phyloP scores from a whole-genome alignment of 2,329 filamentous ascomycete genomes.

The Trichoderma citrinoviride region DNA sequence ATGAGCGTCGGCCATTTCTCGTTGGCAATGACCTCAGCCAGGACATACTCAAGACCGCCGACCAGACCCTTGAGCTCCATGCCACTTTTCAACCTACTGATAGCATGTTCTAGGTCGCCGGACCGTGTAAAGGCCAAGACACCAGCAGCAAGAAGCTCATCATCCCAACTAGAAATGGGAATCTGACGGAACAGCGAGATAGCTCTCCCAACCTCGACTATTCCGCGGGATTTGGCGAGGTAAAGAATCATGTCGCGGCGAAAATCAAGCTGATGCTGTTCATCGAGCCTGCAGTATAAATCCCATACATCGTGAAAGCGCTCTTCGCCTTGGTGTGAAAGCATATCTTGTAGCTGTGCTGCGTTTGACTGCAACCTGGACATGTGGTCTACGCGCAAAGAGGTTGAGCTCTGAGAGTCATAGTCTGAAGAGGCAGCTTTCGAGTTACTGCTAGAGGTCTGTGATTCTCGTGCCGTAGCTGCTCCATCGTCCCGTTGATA shows the following conservation, averaged over 20 bases:
- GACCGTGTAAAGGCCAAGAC: slow-evolving; percentile 44
- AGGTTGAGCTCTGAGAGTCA: background rate
- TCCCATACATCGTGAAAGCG: slow-evolving; percentile 45
- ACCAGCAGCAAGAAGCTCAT: slow-evolving; percentile 40
- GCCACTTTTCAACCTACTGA: slow-evolving; percentile 41
- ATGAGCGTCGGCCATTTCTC: slow-evolving; percentile 38
- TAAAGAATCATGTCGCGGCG: slow-evolving; percentile 40
- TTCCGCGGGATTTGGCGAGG: slow-evolving; percentile 43
- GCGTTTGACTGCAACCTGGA: slow-evolving; percentile 3
- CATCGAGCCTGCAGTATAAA: slow-evolving; percentile 40
- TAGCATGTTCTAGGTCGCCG: slow-evolving; percentile 39
- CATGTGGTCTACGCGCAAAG: background rate
- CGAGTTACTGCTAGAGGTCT: background rate
- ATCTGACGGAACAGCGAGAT: slow-evolving; percentile 44
- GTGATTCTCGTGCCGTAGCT: background rate
- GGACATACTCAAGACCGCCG: slow-evolving; percentile 45
- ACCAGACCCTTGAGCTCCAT: slow-evolving; percentile 35
- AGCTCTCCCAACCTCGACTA: slow-evolving; percentile 46
- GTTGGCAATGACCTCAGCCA: slow-evolving; percentile 41
- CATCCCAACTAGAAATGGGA: slow-evolving; percentile 39
- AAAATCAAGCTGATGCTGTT: slow-evolving; percentile 31
- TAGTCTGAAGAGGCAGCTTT: background rate
- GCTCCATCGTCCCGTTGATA: background rate
- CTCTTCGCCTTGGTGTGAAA: slow-evolving; percentile 29
- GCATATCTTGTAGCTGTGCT: slow-evolving; percentile 23